Evolutionary conservation across 1,284 basidiomycete genomes (phyloP).

Genomic region (Boletus sp.): DNA sequence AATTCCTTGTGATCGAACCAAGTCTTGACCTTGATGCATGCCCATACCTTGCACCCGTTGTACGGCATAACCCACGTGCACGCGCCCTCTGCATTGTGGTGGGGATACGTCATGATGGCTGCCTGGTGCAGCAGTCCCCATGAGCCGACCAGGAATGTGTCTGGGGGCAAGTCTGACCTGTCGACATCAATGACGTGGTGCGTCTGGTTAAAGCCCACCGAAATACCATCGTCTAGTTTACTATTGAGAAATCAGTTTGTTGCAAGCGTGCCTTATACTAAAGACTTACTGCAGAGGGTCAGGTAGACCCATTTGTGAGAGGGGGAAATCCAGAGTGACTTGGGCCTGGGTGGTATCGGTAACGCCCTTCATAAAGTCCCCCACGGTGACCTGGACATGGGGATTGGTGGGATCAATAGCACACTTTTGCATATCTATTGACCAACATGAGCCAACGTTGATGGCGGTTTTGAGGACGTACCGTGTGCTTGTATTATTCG

Average conservation of each 20-base stretch:
- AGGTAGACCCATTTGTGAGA: neutral
- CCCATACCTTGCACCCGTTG: neutral
- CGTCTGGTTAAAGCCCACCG: neutral
- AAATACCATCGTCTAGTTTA: neutral
- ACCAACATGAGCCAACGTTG: too few relatives aligned
- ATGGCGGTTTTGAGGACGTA: too few relatives aligned
- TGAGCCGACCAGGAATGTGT: too few relatives aligned
- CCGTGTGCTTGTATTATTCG: neutral
- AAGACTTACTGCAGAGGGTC: neutral
- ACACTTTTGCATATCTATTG: neutral
- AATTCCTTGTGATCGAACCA: neutral
- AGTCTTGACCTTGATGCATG: neutral
- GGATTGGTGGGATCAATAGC: neutral
- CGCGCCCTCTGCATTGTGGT: too few relatives aligned
- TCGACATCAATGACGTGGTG: neutral
- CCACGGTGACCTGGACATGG: neutral
- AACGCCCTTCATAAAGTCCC: neutral
- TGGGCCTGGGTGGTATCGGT: neutral
- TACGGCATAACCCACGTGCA: too few relatives aligned
- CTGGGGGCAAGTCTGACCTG: neutral
- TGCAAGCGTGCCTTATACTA: neutral
- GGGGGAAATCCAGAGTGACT: neutral
- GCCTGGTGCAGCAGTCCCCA: too few relatives aligned
- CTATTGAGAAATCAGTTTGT: neutral
- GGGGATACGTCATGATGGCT: neutral